A percentile compares a stretch with the other conserved stretches of the same genome.
These are phyloP conservation scores for Porphyridium purpureum DNA, from an alignment of 23 red algal genomes.

Conservation along the genomic window DNA sequence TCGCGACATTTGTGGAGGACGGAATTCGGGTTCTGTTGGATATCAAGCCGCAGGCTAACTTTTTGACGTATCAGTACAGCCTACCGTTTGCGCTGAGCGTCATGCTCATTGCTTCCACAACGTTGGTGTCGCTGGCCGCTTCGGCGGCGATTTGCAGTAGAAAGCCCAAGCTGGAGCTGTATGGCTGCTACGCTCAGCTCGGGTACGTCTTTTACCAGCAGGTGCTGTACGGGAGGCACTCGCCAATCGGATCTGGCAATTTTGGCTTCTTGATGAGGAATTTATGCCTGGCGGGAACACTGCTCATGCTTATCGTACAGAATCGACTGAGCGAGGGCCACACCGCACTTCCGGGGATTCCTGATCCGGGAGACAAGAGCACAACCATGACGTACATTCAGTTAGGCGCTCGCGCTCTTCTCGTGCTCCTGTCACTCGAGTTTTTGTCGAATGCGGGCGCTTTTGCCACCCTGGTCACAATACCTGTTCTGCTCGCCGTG, in stretches of 20 bases:
- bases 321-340: constrained; percentile 50
- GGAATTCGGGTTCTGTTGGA: constrained; percentile 67
- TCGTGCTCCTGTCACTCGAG: constrained; percentile 84
- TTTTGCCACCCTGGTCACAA: constrained; percentile 42
- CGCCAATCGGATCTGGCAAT: constrained; percentile 67
- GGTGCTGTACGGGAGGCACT: constrained; percentile 77
- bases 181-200: constrained; percentile 55
- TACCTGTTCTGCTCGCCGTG: constrained; percentile 84
- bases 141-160: constrained; percentile 34
- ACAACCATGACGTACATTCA: constrained; percentile 74
- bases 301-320: constrained; percentile 64
- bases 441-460: constrained; percentile 68
- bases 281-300: constrained; percentile 63
- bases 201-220: constrained; percentile 81
- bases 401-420: constrained; percentile 64
- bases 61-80: constrained; percentile 46
- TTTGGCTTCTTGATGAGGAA: constrained; percentile 86
- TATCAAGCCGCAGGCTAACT: constrained; percentile 19
- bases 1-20: constrained; percentile 95
- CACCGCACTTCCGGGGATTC: constrained; percentile 54
- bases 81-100: constrained; percentile 36
- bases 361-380: constrained; percentile 25
- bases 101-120: constrained; percentile 50
- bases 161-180: constrained; percentile 44
- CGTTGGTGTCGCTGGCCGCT: constrained; percentile 40